Evolutionary conservation across 768 basidiomycete genomes (phyloP).

Genomic region (Xerocomus potaroensis): DNA sequence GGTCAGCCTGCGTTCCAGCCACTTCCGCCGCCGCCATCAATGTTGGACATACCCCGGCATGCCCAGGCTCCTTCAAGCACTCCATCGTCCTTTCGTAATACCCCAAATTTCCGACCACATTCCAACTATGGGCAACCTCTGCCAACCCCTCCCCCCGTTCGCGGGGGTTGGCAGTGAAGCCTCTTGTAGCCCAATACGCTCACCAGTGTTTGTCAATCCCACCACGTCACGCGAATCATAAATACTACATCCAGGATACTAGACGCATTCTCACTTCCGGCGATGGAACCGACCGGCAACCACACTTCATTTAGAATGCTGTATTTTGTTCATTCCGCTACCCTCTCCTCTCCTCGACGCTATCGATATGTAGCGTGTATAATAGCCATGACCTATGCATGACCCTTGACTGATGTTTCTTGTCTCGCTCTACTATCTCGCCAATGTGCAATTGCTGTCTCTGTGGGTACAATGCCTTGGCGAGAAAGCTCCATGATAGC

Average conservation of each 20-base stretch:
- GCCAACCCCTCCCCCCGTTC: conserved; percentile 22
- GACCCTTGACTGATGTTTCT: conserved; percentile 5
- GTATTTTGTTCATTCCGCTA: conserved; percentile 11
- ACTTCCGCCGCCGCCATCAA: conserved; percentile 32
- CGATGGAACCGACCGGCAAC: conserved; percentile 1
- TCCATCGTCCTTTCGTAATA: conserved; percentile 20
- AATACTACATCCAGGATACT: conserved; percentile 10
- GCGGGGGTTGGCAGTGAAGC: conserved; percentile 26
- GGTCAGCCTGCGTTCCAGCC: conserved; percentile 38
- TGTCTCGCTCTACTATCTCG: conserved; percentile 41
- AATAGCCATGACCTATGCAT: conserved; percentile 6
- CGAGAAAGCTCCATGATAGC: conserved; percentile 73
- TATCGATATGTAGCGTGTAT: conserved; percentile 11
- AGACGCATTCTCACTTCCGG: conserved; percentile 1
- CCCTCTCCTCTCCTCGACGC: not conserved
- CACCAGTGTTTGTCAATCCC: conserved; percentile 13
- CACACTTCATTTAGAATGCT: conserved; percentile 16
- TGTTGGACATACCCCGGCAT: conserved; percentile 29
- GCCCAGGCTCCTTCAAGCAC: conserved; percentile 22
- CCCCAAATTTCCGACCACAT: conserved; percentile 37
- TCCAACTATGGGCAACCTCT: conserved; percentile 30
- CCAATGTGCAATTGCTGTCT: conserved; percentile 83
- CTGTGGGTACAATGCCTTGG: conserved; percentile 73
- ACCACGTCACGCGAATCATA: conserved; percentile 9
- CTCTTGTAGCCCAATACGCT: conserved; percentile 9